phyloP scores from a whole-genome alignment of 768 basidiomycete species.

The Austroboletus eburneus region DNA sequence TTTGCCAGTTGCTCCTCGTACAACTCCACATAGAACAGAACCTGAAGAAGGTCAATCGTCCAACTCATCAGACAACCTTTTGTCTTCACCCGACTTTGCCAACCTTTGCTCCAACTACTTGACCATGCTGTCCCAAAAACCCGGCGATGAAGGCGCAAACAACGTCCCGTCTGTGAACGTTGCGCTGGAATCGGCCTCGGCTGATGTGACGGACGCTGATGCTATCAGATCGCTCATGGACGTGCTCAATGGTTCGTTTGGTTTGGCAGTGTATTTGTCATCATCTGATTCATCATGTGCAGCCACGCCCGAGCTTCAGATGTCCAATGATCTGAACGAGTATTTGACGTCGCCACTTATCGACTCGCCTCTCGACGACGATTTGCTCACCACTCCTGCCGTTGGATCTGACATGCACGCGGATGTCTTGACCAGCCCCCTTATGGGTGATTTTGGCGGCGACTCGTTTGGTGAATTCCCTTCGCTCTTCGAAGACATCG shows the following conservation, averaged over 20 bases:
- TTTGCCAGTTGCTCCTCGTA: conserved; percentile 64
- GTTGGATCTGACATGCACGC: conserved; percentile 34
- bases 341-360: conserved; percentile 45
- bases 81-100: conserved; percentile 35
- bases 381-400: conserved; percentile 41
- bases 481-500: conserved; percentile 30
- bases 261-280: rapidly evolving
- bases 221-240: conserved; percentile 38
- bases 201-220: conserved; percentile 22
- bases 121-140: conserved; percentile 58
- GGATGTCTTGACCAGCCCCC: conserved; percentile 42
- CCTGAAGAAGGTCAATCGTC: conserved; percentile 32
- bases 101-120: conserved; percentile 60
- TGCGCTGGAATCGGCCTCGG: conserved; percentile 21
- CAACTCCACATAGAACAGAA: conserved; percentile 43
- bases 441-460: conserved; percentile 33
- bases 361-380: conserved; percentile 45
- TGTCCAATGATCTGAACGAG: conserved; percentile 36
- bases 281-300: neutral
- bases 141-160: conserved; percentile 36
- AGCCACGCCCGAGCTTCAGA: conserved; percentile 39
- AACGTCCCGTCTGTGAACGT: conserved; percentile 30
- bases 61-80: conserved; percentile 21
- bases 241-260: conserved; percentile 35
- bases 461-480: conserved; percentile 32